phyloP scores from a whole-genome alignment of 169 alveolate genomes.

The Eimeria zaria region DNA sequence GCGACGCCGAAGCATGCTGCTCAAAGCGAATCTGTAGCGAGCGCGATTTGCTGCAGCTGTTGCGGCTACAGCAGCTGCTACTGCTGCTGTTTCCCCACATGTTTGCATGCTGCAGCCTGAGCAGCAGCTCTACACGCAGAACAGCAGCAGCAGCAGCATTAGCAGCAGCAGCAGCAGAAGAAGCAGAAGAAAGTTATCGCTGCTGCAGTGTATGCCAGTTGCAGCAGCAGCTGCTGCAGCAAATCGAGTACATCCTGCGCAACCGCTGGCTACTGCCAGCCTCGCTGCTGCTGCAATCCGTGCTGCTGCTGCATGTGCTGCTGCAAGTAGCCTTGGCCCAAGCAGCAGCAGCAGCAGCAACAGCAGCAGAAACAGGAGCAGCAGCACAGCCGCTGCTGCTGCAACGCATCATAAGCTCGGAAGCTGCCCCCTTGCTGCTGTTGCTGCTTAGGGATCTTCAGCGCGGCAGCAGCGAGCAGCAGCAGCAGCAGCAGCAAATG shows the following conservation, averaged over 20 bases:
- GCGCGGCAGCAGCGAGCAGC: background rate
- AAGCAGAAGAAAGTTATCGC: background rate
- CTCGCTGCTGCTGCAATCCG: conserved; percentile 42
- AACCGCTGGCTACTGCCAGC: conserved; percentile 19
- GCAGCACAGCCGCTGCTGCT: conserved; percentile 20
- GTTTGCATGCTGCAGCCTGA: conserved; percentile 5
- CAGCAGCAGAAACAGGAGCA: background rate
- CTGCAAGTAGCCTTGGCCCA: conserved; percentile 27
- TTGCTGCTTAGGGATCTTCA: conserved; percentile 18
- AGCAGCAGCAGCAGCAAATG: too few species aligned
- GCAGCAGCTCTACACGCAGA: background rate
- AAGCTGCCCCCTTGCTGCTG: background rate
- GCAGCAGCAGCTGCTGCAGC: conserved; percentile 57
- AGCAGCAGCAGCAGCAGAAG: too few species aligned
- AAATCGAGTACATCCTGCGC: conserved; percentile 14
- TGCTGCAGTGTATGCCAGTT: conserved; percentile 17
- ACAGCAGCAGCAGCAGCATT: conserved; percentile 39
- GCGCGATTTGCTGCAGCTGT: conserved; percentile 29
- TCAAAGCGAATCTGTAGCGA: conserved; percentile 8
- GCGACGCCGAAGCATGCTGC: background rate
- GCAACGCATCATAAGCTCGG: conserved; percentile 15
- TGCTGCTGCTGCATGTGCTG: conserved; percentile 35
- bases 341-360: conserved; percentile 46
- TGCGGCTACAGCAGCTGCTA: conserved; percentile 53
- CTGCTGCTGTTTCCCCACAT: conserved; percentile 17